Evolutionary conservation across 1,284 basidiomycete genomes (phyloP), one percentile per base, ranked within the genome.

Genomic region (Ceratobasidium sp.): DNA sequence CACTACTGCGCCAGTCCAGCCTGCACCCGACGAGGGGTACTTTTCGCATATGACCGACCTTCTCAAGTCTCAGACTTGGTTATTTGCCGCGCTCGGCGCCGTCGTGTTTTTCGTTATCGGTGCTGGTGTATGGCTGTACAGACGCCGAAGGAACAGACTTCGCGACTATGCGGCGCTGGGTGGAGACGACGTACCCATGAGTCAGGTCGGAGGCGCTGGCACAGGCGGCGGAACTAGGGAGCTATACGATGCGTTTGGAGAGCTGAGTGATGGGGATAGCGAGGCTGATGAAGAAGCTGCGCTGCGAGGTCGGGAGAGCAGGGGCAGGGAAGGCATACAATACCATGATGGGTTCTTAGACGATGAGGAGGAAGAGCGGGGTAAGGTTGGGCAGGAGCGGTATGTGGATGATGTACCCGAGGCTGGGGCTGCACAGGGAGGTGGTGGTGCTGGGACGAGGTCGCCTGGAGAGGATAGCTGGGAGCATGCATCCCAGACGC

Each of bases 221-320:
- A 83, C 85, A 8, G 85, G 85, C 67, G 84, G 86, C 33, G 79
- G 88, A 23, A 91, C 92, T 53, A 94, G 92, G 85, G 95, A 97
- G 83, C 82, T 97, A 75, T 97, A 97, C 81, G 95, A 97, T 84
- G 95, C 95, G 17, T 97, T 97, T 84, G 95, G 94, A 26, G 94
- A 95, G 82, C 88, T 91, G 39, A 92, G 90, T 33, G 92, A 94
- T 79, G 86, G 86, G 28, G 82, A 82, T 3, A 64, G 60, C 53
- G 78, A 80, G 23, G 78, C 66, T 3, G 80, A 80, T 23, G 80
- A 80, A 56, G 77, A 79, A 35, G 74, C 66, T 35, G 75, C 69
- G 63, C 66, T 78, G 8, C 64, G 58, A 37, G 60, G 58, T 5
- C 37, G 71, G 13, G 71, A 45, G 11, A 45, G 42, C 23, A 77